Evolutionary conservation across 2,329 filamentous ascomycete species (phyloP).

Genomic region (Colletotrichum aenigma): DNA sequence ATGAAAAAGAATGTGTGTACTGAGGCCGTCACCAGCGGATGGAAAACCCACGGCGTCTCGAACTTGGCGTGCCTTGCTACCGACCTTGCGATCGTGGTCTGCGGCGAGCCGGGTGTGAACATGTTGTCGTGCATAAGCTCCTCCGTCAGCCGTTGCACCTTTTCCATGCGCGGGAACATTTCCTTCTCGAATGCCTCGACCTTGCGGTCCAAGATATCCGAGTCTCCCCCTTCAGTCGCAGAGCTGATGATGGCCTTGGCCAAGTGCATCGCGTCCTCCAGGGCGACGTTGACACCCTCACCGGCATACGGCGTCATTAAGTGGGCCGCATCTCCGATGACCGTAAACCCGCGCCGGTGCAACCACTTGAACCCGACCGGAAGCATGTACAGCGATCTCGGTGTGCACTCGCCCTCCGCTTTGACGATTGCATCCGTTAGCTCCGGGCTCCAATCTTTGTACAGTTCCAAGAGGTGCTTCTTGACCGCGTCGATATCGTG

Average conservation of each 20-base stretch:
- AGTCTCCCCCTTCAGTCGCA: conserved; percentile 22
- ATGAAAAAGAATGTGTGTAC: conserved; percentile 31
- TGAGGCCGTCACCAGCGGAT: conserved; percentile 32
- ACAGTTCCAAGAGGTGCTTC: conserved; percentile 38
- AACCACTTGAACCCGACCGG: conserved; percentile 54
- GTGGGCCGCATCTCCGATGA: conserved; percentile 66
- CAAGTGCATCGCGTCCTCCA: conserved; percentile 58
- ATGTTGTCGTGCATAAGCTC: conserved; percentile 53
- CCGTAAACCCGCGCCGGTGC: conserved; percentile 50
- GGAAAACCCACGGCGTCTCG: conserved; percentile 31
- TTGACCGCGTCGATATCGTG: conserved; percentile 41
- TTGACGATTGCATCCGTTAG: conserved; percentile 46
- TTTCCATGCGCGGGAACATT: conserved; percentile 41
- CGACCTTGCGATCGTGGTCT: conserved; percentile 42
- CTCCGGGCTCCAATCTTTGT: conserved; percentile 44
- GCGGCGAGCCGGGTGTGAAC: conserved; percentile 49
- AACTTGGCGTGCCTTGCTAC: conserved; percentile 35
- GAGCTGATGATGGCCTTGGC: conserved; percentile 43
- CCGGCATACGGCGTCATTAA: conserved; percentile 63
- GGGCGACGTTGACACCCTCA: conserved; percentile 62
- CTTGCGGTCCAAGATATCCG: conserved; percentile 34
- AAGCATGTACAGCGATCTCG: conserved; percentile 56
- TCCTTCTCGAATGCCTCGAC: conserved; percentile 38
- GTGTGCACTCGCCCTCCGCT: conserved; percentile 40
- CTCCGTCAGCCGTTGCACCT: conserved; percentile 44